Evolutionary conservation across 208 protist genomes (phyloP), one percentile per base, ranked within the genome.

Genomic region (Acanthamoeba royreba): DNA sequence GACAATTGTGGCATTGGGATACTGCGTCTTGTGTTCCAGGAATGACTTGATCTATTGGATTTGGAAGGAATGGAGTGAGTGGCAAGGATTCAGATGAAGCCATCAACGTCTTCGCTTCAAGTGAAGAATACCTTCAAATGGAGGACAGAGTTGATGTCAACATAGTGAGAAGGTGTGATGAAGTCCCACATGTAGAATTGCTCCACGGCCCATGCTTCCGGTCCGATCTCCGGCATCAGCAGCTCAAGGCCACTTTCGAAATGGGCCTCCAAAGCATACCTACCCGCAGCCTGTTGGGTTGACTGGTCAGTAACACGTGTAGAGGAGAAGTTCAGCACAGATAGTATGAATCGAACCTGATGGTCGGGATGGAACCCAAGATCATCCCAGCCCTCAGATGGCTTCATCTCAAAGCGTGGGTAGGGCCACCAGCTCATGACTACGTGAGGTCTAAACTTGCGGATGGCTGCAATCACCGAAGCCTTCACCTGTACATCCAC

Each of bases 101-200:
- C 35, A 35, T 22, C 31, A 13, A 49, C 17, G 42, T 47, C 22
- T 49, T 25, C 2, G 8, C 5, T 40, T 4, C 17, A 35, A 22
- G 22, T 45, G 22, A 55, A 86, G 46, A 2, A 15, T 11, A 87
- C 79, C 79, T 87, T 87, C 28, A 15, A 0, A 5, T 31, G 4
- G 28, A 87, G 15, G 31, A 58, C 49, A n/a, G 79, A 15, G 2
- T n/a, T 45, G 79, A 87, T 87, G 31, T 87, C 79, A 40, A 87
- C 43, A 19, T 58, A 87, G 79, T 87, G 79, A 15, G 79, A 87
- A 25, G 79, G 79, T 45, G 43, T 87, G 79, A 87, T 58, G 49
- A 87, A 87, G 79, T 87, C 79, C 79, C 79, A 87, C 79, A 87
- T 87, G 79, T 87, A 87, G 79, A 45, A 87, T 40, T 87, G 43